phyloP scores from a whole-genome alignment of 1,139 yeast species.

The Geotrichum fermentans region DNA sequence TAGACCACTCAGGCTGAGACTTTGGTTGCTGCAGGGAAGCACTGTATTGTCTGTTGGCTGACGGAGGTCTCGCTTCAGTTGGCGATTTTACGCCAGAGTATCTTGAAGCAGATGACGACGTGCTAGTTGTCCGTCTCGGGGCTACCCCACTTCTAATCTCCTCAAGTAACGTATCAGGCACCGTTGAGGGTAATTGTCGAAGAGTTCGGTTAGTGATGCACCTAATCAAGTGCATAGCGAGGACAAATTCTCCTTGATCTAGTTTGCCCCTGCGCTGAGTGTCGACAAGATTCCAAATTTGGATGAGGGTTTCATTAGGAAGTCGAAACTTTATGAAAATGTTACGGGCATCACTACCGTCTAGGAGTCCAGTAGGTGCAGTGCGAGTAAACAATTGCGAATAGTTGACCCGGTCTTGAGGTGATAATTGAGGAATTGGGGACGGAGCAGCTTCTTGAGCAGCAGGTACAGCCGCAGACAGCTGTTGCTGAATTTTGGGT shows the following conservation, averaged over 20 bases:
- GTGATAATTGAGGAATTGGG: constrained; percentile 55
- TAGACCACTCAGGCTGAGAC: constrained; percentile 62
- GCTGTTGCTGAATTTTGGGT: neutral
- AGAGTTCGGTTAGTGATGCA: constrained; percentile 65
- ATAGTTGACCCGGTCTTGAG: constrained; percentile 65
- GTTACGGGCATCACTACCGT: constrained; percentile 74
- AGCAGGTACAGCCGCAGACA: constrained; percentile 6
- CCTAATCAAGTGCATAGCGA: constrained; percentile 95
- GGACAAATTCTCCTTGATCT: constrained; percentile 66
- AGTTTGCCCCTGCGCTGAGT: constrained; percentile 66
- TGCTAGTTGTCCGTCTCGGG: constrained; percentile 3
- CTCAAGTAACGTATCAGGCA: constrained; percentile 47
- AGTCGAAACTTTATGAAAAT: constrained; percentile 85
- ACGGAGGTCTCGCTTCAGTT: constrained; percentile 23
- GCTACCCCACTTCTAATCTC: constrained; percentile 15
- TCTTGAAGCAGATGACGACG: constrained; percentile 24
- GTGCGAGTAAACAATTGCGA: constrained; percentile 70
- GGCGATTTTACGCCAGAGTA: constrained; percentile 22
- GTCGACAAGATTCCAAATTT: constrained; percentile 86
- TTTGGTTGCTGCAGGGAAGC: constrained; percentile 18
- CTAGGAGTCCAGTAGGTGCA: constrained; percentile 53
- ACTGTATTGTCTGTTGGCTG: constrained; percentile 24
- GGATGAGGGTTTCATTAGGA: constrained; percentile 71
- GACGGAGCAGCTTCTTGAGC: constrained; percentile 8
- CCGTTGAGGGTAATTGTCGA: constrained; percentile 59